phyloP scores from a whole-genome alignment of 2,329 filamentous ascomycete genomes.

The Ustulina deusta region DNA sequence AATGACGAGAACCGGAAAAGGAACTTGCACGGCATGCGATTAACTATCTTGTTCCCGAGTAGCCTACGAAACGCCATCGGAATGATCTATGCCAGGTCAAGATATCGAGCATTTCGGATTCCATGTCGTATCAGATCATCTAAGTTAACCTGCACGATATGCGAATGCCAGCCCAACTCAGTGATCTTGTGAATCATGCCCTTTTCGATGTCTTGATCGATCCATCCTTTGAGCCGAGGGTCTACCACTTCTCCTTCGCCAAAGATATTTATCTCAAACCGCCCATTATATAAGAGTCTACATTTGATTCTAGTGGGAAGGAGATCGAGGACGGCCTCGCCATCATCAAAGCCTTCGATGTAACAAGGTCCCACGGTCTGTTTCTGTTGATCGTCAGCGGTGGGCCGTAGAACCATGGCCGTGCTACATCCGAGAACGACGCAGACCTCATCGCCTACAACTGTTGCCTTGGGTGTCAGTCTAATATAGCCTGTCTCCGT shows the following conservation, averaged over 20 bases:
- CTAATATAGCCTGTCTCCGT: background rate
- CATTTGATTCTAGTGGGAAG: background rate
- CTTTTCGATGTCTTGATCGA: background rate
- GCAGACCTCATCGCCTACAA: slow-evolving; percentile 1
- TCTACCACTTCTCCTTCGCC: background rate
- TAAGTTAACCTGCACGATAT: background rate
- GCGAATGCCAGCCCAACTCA: background rate
- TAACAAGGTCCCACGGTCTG: slow-evolving; percentile 6
- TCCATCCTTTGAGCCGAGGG: background rate
- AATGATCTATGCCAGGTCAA: background rate
- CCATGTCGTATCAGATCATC: background rate
- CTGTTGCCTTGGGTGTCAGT: background rate
- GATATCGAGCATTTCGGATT: background rate
- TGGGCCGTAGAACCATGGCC: background rate
- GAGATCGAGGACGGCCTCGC: slow-evolving; percentile 5
- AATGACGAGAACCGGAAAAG: no score
- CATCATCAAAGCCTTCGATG: background rate
- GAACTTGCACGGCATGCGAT: no score
- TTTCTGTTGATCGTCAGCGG: background rate
- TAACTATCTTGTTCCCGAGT: no score
- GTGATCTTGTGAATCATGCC: background rate
- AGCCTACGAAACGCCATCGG: no score
- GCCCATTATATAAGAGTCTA: background rate
- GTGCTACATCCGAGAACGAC: background rate
- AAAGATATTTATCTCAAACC: no score